Base-by-base conservation (phyloP, 805 yeast species). In the Saitoella complicata region DNA sequence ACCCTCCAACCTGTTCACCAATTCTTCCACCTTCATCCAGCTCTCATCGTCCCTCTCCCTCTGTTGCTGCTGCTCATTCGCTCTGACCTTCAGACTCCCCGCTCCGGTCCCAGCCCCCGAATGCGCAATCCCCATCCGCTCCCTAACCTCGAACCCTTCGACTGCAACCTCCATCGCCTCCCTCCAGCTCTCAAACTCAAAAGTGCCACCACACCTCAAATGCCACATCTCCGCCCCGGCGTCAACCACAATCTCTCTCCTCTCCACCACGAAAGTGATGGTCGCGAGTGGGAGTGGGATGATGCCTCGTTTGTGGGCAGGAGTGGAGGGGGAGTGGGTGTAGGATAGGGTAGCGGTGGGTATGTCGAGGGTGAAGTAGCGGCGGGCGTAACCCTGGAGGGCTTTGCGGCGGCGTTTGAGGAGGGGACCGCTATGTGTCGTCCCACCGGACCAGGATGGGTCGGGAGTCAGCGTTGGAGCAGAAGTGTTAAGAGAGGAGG, bases 211-310 rank as follows among this genome's bases (percentile, higher is more conserved):
- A 0, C 96, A 82, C 54, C 81, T 83, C 48, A 88, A 66, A 36
- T 75, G 76, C 97, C 97, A 88, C 7, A 82, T 77, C 58, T 88
- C 97, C 76, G 88, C 78, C 2, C 97, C 97, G 0, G 96, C 85
- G 59, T 91, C 96, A 47, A 91, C 72, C 40, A 80, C 76, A 38
- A 91, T 76, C 54, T 82, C 79, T 44, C 73, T 64, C 29, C 75
- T 73, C 46, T 72, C 72, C 30, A 74, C 68, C 53, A 79, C 79
- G 0, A 94, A 94, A 46, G 87, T 74, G 1, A 91, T 76, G n/a
- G 81, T 81, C 2, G 94, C 77, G 41, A 80, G 71, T 44, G 73
- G 75, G 41, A 91, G 75, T 35, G 88, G 93, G 84, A 91, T 85
- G 55, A 84, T 86, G 46, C 98, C 98, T 46, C 97, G 71, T 41